phyloP scores from a whole-genome alignment of 176 grass and related monocot genomes.

The Themeda triandra region DNA sequence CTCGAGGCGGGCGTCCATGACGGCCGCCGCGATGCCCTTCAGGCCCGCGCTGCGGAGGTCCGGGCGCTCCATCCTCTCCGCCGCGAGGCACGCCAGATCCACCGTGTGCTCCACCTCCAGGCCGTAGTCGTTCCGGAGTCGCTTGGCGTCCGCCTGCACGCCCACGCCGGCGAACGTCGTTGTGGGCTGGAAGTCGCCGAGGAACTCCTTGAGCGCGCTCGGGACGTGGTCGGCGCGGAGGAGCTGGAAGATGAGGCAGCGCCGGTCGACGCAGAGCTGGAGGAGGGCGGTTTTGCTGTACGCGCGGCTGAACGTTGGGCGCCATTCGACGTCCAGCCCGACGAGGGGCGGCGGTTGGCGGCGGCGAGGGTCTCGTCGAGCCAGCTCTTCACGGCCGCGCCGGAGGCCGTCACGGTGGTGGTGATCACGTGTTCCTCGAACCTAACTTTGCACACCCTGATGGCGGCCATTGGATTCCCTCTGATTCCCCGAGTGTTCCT shows the following conservation, averaged over 20 bases:
- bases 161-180: background rate
- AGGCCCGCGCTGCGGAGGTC: slow-evolving; percentile 34
- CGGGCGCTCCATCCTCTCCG: background rate
- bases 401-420: slow-evolving; percentile 42
- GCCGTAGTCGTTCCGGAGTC: slow-evolving; percentile 10
- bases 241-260: slow-evolving; percentile 10
- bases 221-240: background rate
- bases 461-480: slow-evolving; percentile 12
- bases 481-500: background rate
- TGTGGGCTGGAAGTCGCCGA: background rate
- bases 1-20: slow-evolving; percentile 18
- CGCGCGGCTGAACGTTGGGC: background rate
- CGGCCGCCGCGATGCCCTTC: slow-evolving; percentile 1
- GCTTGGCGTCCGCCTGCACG: background rate
- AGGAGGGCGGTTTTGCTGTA: background rate
- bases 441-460: background rate
- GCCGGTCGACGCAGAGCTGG: slow-evolving; percentile 17
- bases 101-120: background rate
- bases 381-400: slow-evolving; percentile 8
- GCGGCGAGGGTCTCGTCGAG: background rate
- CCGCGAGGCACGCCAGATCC: slow-evolving; percentile 30
- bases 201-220: background rate
- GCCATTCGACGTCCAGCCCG: slow-evolving; percentile 21
- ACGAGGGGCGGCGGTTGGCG: background rate
- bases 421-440: slow-evolving; percentile 20